Conservation (phyloP, 2,329 filamentous ascomycete species). For the Pseudogymnoascus sp. region DNA sequence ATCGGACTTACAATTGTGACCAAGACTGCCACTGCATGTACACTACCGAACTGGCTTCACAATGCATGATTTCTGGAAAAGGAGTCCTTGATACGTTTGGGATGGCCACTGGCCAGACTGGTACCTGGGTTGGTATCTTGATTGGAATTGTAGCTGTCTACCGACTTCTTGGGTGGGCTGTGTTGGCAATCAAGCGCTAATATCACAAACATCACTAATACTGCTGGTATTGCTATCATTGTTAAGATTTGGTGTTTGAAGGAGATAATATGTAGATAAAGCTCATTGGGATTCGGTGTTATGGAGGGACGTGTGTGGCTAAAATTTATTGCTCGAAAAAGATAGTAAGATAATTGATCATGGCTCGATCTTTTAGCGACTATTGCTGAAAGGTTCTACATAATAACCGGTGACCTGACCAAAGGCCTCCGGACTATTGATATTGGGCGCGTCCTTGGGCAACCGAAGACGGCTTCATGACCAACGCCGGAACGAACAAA, state of each 20-base stretch:
- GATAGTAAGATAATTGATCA: neutral
- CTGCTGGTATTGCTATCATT: neutral
- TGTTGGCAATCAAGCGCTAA: conserved; percentile 35
- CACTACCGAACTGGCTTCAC: conserved; percentile 46
- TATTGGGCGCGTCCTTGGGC: neutral
- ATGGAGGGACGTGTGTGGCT: neutral
- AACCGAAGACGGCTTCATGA: neutral
- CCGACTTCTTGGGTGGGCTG: conserved; percentile 58
- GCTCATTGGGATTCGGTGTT: neutral
- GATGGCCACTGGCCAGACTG: conserved; percentile 54
- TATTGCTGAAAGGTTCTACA: neutral
- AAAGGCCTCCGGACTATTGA: too few species aligned
- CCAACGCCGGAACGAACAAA: neutral
- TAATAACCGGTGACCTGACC: neutral
- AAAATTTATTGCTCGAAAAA: neutral
- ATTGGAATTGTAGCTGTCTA: conserved; percentile 68
- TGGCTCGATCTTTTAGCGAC: neutral
- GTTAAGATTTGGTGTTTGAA: neutral
- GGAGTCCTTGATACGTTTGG: conserved; percentile 64
- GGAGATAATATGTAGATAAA: neutral
- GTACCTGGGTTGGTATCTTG: conserved; percentile 69
- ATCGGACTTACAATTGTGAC: conserved; percentile 56
- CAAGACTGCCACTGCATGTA: conserved; percentile 57
- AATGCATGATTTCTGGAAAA: conserved; percentile 63
- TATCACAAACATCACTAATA: neutral